Conservation (phyloP, 2,329 filamentous ascomycete species). For the Aspergillus unguis region DNA sequence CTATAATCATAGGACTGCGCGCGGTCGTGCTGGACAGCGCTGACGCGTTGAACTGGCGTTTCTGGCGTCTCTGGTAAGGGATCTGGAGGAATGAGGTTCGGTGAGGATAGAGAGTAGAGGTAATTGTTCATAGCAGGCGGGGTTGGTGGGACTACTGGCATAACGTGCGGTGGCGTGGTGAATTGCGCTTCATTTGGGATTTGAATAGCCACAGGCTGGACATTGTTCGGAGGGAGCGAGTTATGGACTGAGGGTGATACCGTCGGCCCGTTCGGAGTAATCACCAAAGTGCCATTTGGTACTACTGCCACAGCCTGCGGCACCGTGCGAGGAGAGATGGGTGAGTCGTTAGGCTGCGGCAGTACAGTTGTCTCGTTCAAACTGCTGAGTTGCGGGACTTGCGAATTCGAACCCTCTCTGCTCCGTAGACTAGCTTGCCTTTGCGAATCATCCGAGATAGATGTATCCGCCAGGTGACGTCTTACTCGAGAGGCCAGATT, state of each 20-base stretch:
- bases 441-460: conserved; percentile 10
- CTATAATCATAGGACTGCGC: conserved; percentile 20
- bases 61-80: conserved; percentile 18
- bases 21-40: conserved; percentile 13
- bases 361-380: conserved; percentile 1
- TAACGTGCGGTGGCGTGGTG: conserved; percentile 10
- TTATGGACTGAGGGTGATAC: background rate
- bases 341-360: background rate
- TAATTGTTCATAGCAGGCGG: conserved; percentile 21
- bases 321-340: background rate
- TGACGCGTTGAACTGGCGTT: conserved; percentile 3
- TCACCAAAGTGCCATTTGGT: background rate
- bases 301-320: background rate
- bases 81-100: conserved; percentile 28
- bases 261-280: background rate
- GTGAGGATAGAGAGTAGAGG: conserved; percentile 33
- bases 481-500: conserved; percentile 18
- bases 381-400: background rate
- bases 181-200: background rate
- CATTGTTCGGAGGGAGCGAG: background rate
- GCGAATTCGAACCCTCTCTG: conserved; percentile 11
- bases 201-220: background rate
- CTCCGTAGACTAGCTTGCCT: conserved; percentile 16
- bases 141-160: conserved; percentile 14
- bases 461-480: conserved; percentile 19